Evolutionary conservation across 352 stramenopile species (phyloP), one percentile per base, ranked within the genome.

Genomic region (Globisporangium paddicum): DNA sequence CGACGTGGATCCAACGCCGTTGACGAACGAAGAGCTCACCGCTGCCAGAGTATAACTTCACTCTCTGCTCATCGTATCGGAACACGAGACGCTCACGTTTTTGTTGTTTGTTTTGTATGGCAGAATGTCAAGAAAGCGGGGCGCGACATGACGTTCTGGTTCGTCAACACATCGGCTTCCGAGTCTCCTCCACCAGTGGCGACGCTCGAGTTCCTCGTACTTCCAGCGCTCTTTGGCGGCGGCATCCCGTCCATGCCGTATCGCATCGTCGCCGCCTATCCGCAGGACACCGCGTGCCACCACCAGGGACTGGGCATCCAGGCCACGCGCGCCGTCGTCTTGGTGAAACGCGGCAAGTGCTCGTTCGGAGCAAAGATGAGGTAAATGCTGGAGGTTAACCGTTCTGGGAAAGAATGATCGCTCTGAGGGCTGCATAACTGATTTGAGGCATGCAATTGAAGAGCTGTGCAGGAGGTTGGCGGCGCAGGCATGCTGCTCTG

Each of bases 271-370:
- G 71, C 73, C 34, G 77, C 82, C 9, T 89, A 83, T 56, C 82
- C 82, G 0, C 68, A 86, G 48, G 77, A 86, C 16, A 92, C 79
- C 4, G 82, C 79, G n/a, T 92, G 82, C 38, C 62, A 87, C 48
- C 68, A 71, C 46, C 73, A 87, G 63, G 82, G 79, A 1, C 72
- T 92, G 28, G 72, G 66, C 9, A 77, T 92, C 25, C 62, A 77
- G 7, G 77, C 67, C 14, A 80, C 75, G 19, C 77, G 75, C 23
- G 70, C 82, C 0, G 77, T 89, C 18, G 66, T 91, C 10, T 57
- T 88, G n/a, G 79, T 88, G n/a, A 87, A 85, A 62, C 74, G 73
- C 10, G 82, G 82, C 8, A 73, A 68, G 23, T 91, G 82, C 54
- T 88, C 79, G 0, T 88, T 91, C 57, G 73, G 69, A 5, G 56